These are phyloP conservation scores for Solanum hybrid DNA, from an alignment of 305 asterid genomes.

Conservation along the genomic window DNA sequence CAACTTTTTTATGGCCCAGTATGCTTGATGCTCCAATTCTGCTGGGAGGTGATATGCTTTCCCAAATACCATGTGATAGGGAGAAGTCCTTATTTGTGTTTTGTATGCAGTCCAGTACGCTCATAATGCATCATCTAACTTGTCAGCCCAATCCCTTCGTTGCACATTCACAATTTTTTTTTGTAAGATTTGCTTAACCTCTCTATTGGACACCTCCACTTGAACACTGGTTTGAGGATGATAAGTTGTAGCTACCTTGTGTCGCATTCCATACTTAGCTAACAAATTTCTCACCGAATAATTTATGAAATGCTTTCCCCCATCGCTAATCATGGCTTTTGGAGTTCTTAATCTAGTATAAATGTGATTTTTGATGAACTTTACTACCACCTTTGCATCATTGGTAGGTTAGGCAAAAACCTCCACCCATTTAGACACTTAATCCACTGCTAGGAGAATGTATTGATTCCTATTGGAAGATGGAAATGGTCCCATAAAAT, in stretches of 20 bases:
- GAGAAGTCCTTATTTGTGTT: background rate
- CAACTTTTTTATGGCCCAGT: background rate
- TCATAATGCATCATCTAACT: background rate
- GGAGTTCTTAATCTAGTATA: background rate
- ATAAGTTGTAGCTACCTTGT: background rate
- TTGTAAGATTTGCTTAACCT: background rate
- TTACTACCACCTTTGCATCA: background rate
- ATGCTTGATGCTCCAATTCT: background rate
- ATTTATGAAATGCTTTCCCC: background rate
- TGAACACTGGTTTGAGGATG: background rate
- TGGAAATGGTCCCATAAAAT: background rate
- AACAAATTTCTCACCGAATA: background rate
- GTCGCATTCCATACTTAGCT: background rate
- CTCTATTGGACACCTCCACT: background rate
- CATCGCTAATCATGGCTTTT: background rate
- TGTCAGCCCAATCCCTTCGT: background rate
- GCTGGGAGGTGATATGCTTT: background rate
- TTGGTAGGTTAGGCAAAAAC: background rate
- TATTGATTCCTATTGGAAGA: too few species aligned
- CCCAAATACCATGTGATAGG: background rate
- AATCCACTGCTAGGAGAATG: background rate
- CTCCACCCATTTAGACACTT: background rate
- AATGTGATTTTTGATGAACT: background rate
- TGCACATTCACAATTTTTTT: background rate
- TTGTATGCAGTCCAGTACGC: background rate